phyloP scores from a whole-genome alignment of 164 flowering plant genomes.

The Kalanchoe fedtschenkoi region DNA sequence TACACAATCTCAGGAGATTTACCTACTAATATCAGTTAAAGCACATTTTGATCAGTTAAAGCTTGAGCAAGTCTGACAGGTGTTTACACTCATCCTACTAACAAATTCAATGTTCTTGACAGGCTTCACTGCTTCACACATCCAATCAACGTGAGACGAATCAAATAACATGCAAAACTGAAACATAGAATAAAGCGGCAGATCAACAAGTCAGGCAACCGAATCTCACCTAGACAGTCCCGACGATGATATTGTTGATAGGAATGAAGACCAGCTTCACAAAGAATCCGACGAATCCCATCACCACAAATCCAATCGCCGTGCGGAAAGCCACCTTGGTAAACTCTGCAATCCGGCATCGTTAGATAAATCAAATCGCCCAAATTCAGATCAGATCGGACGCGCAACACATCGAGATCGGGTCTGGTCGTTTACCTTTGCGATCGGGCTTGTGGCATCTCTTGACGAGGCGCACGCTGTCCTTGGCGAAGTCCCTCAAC shows the following conservation, averaged over 20 bases:
- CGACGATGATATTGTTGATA: conserved; percentile 8
- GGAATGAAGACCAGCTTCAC: conserved; percentile 10
- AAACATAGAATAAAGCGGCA: not conserved
- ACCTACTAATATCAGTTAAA: too few species aligned
- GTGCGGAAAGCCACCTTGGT: conserved; percentile 7
- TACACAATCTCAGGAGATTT: too few species aligned
- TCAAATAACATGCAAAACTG: not conserved
- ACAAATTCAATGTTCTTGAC: too few species aligned
- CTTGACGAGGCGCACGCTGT: conserved; percentile 59
- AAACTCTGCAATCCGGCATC: conserved; percentile 3
- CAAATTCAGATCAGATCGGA: not conserved
- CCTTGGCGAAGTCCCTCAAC: conserved; percentile 52
- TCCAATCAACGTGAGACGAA: too few species aligned
- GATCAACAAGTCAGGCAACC: not conserved
- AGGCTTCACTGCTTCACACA: too few species aligned
- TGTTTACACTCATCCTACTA: too few species aligned
- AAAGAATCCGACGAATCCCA: conserved; percentile 9
- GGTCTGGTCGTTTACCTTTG: conserved; percentile 25
- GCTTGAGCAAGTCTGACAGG: too few species aligned
- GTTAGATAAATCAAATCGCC: not conserved
- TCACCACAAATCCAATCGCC: conserved; percentile 9
- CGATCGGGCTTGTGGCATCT: conserved; percentile 69
- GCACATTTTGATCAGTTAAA: too few species aligned
- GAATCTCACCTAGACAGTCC: conserved; percentile 5
- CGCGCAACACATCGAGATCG: not conserved